These are phyloP conservation scores for Penicillium brasilianum DNA, from an alignment of 2,329 filamentous ascomycete species.

Conservation along the genomic window DNA sequence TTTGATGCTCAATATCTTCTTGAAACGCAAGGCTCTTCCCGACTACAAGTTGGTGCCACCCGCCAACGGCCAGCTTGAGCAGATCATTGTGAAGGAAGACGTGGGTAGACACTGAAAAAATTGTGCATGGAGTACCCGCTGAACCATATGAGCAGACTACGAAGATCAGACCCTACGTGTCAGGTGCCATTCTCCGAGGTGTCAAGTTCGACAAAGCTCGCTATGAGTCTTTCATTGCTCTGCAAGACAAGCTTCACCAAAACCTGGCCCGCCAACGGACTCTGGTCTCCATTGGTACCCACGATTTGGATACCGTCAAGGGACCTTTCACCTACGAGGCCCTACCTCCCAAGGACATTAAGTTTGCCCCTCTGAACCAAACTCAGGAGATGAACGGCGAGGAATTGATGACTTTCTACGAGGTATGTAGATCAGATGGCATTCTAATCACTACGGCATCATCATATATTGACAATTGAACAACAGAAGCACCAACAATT, in stretches of 20 bases:
- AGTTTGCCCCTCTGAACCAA: slow-evolving; percentile 90
- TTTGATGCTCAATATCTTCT: slow-evolving; percentile 94
- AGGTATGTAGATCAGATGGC: slow-evolving; percentile 48
- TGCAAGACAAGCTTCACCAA: slow-evolving; percentile 97
- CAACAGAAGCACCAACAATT: slow-evolving; percentile 83
- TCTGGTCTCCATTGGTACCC: slow-evolving; percentile 94
- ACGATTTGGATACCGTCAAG: slow-evolving; percentile 90
- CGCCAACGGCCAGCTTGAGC: slow-evolving; percentile 73
- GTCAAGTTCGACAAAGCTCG: slow-evolving; percentile 88
- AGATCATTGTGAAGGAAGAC: slow-evolving; percentile 76
- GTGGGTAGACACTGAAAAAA: slow-evolving; percentile 41
- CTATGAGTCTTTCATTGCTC: slow-evolving; percentile 95
- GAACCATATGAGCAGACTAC: slow-evolving; percentile 58
- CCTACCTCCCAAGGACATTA: slow-evolving; percentile 85
- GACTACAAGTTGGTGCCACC: slow-evolving; percentile 79
- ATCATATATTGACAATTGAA: slow-evolving; percentile 13
- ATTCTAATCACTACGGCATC: too few relatives aligned
- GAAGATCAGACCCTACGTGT: slow-evolving; percentile 83
- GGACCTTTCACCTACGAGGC: slow-evolving; percentile 98
- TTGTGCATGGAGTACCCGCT: slow-evolving; percentile 12
- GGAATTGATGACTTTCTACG: slow-evolving; percentile 93
- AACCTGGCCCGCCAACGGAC: slow-evolving; percentile 93
- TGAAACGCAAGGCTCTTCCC: slow-evolving; percentile 74
- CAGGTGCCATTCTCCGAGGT: slow-evolving; percentile 85
- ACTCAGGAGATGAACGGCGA: slow-evolving; percentile 83